phyloP scores from a whole-genome alignment of 2,329 filamentous ascomycete species.

The Xylaria polymorpha region DNA sequence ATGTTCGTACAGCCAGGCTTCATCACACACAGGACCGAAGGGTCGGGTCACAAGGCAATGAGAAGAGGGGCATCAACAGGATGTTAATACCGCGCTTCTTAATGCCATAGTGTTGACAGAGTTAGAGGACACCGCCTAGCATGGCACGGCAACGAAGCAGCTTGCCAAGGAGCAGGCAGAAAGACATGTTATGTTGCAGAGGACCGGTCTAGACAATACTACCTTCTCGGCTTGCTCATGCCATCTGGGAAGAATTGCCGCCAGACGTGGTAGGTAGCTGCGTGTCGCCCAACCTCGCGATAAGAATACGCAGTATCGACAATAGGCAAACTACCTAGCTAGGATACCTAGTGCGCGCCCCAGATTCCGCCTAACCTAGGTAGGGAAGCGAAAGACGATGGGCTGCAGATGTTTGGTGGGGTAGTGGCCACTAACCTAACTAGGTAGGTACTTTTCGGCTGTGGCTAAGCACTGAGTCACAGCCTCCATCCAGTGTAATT shows the following conservation, averaged over 20 bases:
- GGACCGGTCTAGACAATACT: slow-evolving; percentile 37
- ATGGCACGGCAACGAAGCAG: slow-evolving; percentile 28
- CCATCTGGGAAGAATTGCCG: slow-evolving; percentile 17
- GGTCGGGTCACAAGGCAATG: slow-evolving; percentile 31
- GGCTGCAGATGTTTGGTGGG: too few relatives aligned
- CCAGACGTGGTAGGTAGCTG: slow-evolving; percentile 42
- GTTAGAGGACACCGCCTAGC: slow-evolving; percentile 44
- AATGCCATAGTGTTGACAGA: slow-evolving; percentile 43
- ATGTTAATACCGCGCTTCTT: slow-evolving; percentile 41
- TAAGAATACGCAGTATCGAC: not conserved
- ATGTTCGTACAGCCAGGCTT: slow-evolving; percentile 43
- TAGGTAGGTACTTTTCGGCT: too few relatives aligned
- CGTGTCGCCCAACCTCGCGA: not conserved
- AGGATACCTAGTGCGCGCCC: slow-evolving; percentile 9
- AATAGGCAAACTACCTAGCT: too few relatives aligned
- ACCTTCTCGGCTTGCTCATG: slow-evolving; percentile 26
- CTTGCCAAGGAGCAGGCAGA: slow-evolving; percentile 37
- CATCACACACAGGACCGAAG: slow-evolving; percentile 39
- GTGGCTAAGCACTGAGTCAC: too few relatives aligned
- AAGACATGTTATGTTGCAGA: slow-evolving; percentile 34
- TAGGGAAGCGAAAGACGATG: not conserved
- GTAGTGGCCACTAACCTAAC: too few relatives aligned
- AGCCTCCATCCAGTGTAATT: too few relatives aligned
- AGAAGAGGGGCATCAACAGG: slow-evolving; percentile 40
- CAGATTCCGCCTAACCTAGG: too few relatives aligned